These are phyloP conservation scores for Tolypocladium nubicola DNA, from an alignment of 2,329 filamentous ascomycete genomes.

Conservation along the genomic window DNA sequence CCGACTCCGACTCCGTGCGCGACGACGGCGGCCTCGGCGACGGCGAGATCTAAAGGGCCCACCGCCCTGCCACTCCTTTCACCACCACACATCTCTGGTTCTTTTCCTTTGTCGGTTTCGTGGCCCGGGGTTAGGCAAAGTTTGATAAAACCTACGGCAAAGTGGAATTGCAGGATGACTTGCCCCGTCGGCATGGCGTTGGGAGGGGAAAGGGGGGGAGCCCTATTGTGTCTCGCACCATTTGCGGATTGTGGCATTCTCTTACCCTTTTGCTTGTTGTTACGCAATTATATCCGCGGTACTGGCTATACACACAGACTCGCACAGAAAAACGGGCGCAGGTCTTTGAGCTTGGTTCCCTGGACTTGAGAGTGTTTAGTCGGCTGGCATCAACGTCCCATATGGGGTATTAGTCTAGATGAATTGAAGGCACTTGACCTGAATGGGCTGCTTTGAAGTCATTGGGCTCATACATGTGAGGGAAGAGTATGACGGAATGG, in stretches of 20 bases:
- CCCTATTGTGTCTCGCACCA: background rate
- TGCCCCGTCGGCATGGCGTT: background rate
- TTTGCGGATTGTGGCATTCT: background rate
- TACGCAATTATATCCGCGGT: background rate
- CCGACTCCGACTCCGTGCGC: conserved; percentile 7
- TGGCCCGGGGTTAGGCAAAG: too few species aligned
- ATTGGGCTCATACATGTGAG: background rate
- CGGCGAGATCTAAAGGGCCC: conserved; percentile 21
- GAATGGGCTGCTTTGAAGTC: background rate
- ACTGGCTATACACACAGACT: background rate
- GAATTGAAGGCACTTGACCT: background rate
- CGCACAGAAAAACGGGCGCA: background rate
- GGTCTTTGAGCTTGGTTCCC: background rate
- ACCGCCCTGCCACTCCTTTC: background rate
- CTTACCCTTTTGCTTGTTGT: background rate
- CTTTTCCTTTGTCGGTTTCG: background rate
- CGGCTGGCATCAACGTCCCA: background rate
- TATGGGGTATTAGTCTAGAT: background rate
- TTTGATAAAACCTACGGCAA: background rate
- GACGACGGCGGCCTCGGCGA: conserved; percentile 17
- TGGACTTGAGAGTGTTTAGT: background rate
- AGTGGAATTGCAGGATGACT: background rate
- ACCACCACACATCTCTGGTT: background rate
- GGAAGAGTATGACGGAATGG: too few species aligned
- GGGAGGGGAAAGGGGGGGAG: background rate